Percentiles rank a stretch among this genome's conserved stretches.
These are phyloP conservation scores for Phlebopus sp. DNA, from an alignment of 1,284 basidiomycete genomes.

Conservation along the genomic window DNA sequence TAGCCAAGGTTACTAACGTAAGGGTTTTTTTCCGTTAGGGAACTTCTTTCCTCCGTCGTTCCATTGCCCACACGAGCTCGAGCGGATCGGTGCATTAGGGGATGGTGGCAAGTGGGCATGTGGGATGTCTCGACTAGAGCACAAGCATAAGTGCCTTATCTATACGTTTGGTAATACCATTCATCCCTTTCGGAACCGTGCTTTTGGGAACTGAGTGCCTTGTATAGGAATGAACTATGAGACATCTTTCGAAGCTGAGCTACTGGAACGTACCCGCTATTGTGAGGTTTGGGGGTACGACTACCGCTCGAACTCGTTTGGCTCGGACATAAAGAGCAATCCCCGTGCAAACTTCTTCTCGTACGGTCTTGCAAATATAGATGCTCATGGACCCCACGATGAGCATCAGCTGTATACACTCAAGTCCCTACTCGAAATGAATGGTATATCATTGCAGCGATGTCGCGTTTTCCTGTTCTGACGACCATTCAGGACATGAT, in stretches of 20 bases:
- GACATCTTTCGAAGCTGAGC: conserved; percentile 62
- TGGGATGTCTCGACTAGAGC: conserved; percentile 51
- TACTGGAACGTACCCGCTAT: conserved; percentile 51
- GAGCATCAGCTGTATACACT: conserved; percentile 56
- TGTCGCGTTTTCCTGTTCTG: background rate
- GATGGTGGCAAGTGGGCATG: conserved; percentile 73
- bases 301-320: conserved; percentile 50
- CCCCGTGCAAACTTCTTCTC: conserved; percentile 53
- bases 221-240: conserved; percentile 57
- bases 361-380: conserved; percentile 46
- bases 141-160: conserved; percentile 55
- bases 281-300: conserved; percentile 70
- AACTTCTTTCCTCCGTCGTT: conserved; percentile 65
- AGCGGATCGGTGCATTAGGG: conserved; percentile 56
- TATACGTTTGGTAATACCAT: conserved; percentile 55
- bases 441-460: conserved; percentile 39
- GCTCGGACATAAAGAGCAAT: conserved; percentile 42
- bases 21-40: conserved; percentile 39
- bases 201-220: background rate
- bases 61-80: conserved; percentile 62
- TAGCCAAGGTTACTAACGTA: no score
- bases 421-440: conserved; percentile 52
- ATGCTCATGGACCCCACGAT: conserved; percentile 42
- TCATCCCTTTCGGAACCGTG: background rate
- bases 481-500: conserved; percentile 42